Percentiles rank a stretch among this genome's conserved stretches.
Evolutionary conservation across 2,329 filamentous ascomycete genomes (phyloP).

Genomic region (Beauveria caledonica): DNA sequence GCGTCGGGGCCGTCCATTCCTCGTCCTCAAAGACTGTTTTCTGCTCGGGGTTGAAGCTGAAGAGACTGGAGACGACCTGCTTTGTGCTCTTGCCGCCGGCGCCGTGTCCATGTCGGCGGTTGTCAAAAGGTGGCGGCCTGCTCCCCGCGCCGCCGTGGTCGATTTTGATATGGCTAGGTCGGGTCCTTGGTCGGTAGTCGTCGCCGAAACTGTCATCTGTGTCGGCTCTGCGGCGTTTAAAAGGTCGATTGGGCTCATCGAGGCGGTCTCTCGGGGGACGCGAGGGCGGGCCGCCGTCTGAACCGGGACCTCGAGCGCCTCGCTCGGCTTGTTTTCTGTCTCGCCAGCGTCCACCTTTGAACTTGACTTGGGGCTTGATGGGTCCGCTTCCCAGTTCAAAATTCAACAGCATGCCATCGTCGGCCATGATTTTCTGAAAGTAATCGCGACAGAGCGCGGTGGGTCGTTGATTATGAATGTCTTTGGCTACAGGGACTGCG

Average conservation of each 20-base stretch:
- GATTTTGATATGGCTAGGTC: conserved; percentile 4
- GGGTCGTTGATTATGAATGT: background rate
- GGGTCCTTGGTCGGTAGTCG: background rate
- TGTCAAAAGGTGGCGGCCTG: background rate
- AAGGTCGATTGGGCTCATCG: conserved; percentile 25
- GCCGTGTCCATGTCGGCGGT: conserved; percentile 14
- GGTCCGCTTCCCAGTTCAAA: conserved; percentile 69
- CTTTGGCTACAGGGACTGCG: background rate
- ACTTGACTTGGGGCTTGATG: conserved; percentile 52
- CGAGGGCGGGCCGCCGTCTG: conserved; percentile 14
- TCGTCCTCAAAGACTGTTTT: conserved; percentile 52
- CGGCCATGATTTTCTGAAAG: conserved; percentile 55
- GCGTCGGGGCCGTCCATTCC: conserved; percentile 51
- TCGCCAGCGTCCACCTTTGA: conserved; percentile 90
- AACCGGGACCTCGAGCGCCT: conserved; percentile 19
- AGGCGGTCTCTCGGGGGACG: conserved; percentile 18
- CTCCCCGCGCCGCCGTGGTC: background rate
- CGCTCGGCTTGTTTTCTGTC: conserved; percentile 65
- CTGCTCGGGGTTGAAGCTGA: conserved; percentile 77
- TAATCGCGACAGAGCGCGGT: background rate
- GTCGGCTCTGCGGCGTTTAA: conserved; percentile 39
- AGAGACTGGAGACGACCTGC: conserved; percentile 81
- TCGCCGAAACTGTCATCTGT: conserved; percentile 11
- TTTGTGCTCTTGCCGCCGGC: conserved; percentile 21
- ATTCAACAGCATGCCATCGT: conserved; percentile 92